Conservation (phyloP, 306 rosid species). For the Vigna nakashimae region DNA sequence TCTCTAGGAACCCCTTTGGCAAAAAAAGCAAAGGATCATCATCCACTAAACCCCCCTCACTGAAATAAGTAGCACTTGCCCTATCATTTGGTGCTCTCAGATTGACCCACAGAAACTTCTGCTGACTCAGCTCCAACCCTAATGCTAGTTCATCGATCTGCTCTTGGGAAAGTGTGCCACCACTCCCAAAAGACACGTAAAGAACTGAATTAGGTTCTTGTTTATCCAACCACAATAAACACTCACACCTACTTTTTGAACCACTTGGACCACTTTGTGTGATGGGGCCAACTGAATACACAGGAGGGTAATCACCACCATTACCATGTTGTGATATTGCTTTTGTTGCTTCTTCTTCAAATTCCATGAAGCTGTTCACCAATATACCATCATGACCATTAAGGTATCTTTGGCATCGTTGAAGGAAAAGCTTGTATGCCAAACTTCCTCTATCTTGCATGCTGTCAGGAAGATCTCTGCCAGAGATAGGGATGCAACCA, state of each 20-base stretch:
- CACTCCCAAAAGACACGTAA: slow-evolving; percentile 55
- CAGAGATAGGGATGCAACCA: slow-evolving; percentile 49
- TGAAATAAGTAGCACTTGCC: slow-evolving; percentile 43
- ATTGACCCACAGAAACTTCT: slow-evolving; percentile 50
- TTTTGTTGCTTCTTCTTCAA: slow-evolving; percentile 42
- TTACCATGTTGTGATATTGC: slow-evolving; percentile 9
- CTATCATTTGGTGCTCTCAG: slow-evolving; percentile 44
- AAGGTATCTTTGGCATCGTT: slow-evolving; percentile 17
- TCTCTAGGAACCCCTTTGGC: slow-evolving; percentile 46
- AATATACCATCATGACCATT: slow-evolving; percentile 46
- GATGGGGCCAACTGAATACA: slow-evolving; percentile 50
- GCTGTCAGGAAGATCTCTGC: slow-evolving; percentile 47
- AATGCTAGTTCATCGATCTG: slow-evolving; percentile 51
- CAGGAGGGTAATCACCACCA: background rate
- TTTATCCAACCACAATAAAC: slow-evolving; percentile 47
- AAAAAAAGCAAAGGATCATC: slow-evolving; percentile 39
- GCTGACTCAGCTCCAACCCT: slow-evolving; percentile 50
- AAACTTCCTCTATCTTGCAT: slow-evolving; percentile 37
- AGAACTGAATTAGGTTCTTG: slow-evolving; percentile 46
- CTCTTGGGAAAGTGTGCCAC: slow-evolving; percentile 50
- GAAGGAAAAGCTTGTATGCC: slow-evolving; percentile 45
- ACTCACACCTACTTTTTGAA: slow-evolving; percentile 23
- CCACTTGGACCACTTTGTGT: slow-evolving; percentile 11
- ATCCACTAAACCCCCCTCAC: background rate
- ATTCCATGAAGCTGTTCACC: slow-evolving; percentile 43